Evolutionary conservation across 305 asterid genomes (phyloP), one percentile per base, ranked within the genome.

Genomic region (Coffea humblotiana): DNA sequence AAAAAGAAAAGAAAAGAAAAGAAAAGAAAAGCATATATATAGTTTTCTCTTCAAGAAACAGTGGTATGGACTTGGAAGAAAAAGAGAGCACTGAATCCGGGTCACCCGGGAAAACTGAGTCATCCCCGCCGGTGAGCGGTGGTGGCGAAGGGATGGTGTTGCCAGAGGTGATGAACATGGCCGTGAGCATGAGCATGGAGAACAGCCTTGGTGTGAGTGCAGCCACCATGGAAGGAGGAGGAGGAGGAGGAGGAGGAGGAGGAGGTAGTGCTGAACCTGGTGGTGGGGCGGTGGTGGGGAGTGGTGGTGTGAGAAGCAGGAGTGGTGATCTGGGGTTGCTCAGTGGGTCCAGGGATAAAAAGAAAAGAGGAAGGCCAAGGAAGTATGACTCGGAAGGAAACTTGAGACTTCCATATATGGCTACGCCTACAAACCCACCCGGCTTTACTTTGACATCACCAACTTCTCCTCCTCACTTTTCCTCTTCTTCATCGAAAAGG

Each of bases 361-460:
- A 89, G 89, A 93, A 91, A 82, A 88, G 97, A 78, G 98, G 97
- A 52, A 86, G 98, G 77, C 98, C 98, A 1, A 90, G 95, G 77
- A 93, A 93, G 86, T 93, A 87, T 48, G 95, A 93, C 82, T 85
- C 93, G 6, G 91, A 91, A 6, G 97, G 97, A 69, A 91, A 90
- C 88, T 83, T 90, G 68, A 90, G 88, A 68, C 88, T 88, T 74
- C 88, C 91, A n/a, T 90, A 87, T 75, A 78, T 82, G 32, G 72
- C 79, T 72, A 71, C 87, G 4, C 80, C 81, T 45, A 78, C 92
- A 37, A n/a, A 80, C 19, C 90, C 82, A 48, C 77, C 90, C 27
- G 93, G 91, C 13, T 91, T 91, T 63, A 88, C 94, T 29, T 85
- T 90, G 47, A 87, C 93, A 9, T 77, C 94, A 49, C 90, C 94